phyloP scores from a whole-genome alignment of 2,329 filamentous ascomycete genomes.

The Colletotrichum agaves region DNA sequence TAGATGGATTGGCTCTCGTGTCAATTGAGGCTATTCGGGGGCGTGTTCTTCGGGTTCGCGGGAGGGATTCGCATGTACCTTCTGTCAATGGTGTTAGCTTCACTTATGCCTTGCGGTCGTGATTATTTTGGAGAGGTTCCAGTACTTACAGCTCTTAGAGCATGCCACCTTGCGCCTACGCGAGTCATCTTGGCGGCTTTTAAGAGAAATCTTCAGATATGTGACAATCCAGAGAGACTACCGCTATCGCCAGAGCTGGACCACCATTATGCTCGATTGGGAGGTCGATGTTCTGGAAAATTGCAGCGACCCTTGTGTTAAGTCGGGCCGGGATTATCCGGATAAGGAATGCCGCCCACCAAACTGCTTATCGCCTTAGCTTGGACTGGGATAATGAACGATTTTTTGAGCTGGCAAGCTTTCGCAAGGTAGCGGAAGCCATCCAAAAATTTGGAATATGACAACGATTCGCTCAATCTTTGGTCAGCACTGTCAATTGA shows the following conservation, averaged over 20 bases:
- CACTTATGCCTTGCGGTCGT: background rate
- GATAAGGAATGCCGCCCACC: conserved; percentile 16
- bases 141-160: conserved; percentile 74
- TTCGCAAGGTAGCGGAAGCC: background rate
- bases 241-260: conserved; percentile 1
- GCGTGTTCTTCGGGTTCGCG: background rate
- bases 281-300: conserved; percentile 35
- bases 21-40: conserved; percentile 37
- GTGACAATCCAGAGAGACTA: conserved; percentile 13
- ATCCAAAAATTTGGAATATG: background rate
- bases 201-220: conserved; percentile 8
- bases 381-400: conserved; percentile 3
- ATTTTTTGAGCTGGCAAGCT: conserved; percentile 23
- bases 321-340: conserved; percentile 32
- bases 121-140: background rate
- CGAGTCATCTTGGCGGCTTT: conserved; percentile 56
- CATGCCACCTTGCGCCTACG: conserved; percentile 69
- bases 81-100: conserved; percentile 35
- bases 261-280: conserved; percentile 13
- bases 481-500: too few relatives aligned
- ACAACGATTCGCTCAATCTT: too few relatives aligned
- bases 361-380: conserved; percentile 21
- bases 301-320: conserved; percentile 33
- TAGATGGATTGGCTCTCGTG: conserved; percentile 51
- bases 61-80: conserved; percentile 31